Evolutionary conservation across 2,329 filamentous ascomycete species (phyloP).

Genomic region (Diaporthe australafricana): DNA sequence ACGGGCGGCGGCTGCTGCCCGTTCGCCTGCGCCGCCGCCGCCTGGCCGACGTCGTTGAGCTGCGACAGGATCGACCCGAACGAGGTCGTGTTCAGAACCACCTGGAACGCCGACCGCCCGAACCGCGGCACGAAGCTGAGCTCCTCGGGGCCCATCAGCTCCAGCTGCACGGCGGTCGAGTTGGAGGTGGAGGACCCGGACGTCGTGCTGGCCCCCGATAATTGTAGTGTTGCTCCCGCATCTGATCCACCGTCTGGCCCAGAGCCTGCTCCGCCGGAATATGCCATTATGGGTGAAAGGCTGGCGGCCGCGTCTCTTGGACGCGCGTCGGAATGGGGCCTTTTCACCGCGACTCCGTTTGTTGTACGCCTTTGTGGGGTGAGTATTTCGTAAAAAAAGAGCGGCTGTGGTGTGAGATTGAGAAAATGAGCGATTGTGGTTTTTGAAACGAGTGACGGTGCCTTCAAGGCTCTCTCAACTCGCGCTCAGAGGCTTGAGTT

Average conservation of each 20-base stretch:
- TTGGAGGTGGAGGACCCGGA: neutral
- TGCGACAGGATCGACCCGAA: constrained; percentile 30
- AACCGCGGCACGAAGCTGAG: constrained; percentile 34
- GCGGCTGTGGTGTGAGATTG: neutral
- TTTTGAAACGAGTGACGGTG: constrained; percentile 6
- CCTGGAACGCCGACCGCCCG: constrained; percentile 30
- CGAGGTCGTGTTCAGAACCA: constrained; percentile 34
- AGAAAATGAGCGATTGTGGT: neutral
- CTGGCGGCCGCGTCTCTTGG: constrained; percentile 10
- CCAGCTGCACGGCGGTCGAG: constrained; percentile 7
- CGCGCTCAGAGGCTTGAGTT: neutral
- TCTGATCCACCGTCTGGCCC: constrained; percentile 1
- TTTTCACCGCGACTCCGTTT: neutral
- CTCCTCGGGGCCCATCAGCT: constrained; percentile 27
- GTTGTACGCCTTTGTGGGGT: neutral
- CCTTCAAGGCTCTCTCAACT: constrained; percentile 13
- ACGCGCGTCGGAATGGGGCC: constrained; percentile 14
- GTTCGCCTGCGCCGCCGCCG: neutral
- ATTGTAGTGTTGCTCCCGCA: neutral
- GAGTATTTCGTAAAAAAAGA: constrained; percentile 2
- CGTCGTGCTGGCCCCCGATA: neutral
- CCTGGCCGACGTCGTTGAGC: constrained; percentile 7
- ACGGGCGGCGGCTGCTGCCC: constrained; percentile 1
- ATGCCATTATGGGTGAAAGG: neutral
- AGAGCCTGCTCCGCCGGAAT: constrained; percentile 6